Evolutionary conservation across 2,329 filamentous ascomycete genomes (phyloP), one percentile per base, ranked within the genome.

Genomic region (Gyromitra esculenta): DNA sequence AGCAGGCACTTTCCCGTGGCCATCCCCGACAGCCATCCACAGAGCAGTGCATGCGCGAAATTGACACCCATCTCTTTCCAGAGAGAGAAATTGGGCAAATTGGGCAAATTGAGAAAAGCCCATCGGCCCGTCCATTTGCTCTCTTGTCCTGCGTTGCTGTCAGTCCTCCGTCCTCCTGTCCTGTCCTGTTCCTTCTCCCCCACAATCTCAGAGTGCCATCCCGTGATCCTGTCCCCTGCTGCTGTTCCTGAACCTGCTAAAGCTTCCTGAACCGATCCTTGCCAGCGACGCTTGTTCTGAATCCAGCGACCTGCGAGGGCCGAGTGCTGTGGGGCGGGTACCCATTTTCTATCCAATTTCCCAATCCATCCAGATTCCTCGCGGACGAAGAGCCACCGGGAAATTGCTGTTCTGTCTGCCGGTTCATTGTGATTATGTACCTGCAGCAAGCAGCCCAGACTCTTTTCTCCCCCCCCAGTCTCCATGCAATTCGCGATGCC

Each of bases 221-320:
- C 63, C 54, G 39, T 68, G 18, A 50, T 52, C n/a, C 48, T 52
- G 48, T n/a, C 59, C 59, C 25, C 37, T 56, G 41, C 25, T 45
- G 21, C 31, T 21, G 45, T 50, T 67, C 35, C 37, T 37, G n/a
- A 39, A 11, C 41, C 63, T 68, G 56, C 57, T 62, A 37, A 74
- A 56, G 63, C 35, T 68, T 74, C 64, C 64, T 69, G 39, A 74
- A 74, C 64, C 13, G 64, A 74, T 50, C 52, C 54, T 35, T 37
- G 15, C 68, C 45, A 54, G 35, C 18, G n/a, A 43, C 50, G 50
- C 68, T 45, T 57, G n/a, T 45, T 21, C 39, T 50, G 52, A 63
- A 64, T 56, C 37, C 50, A 64, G 59, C 50, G 9, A n/a, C 3
- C 45, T n/a, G 54, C 21, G 25, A 37, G 65, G 72, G 25, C 65